These are phyloP conservation scores for Aspergillus bridgeri DNA, from an alignment of 495 filamentous ascomycete species.

Conservation along the genomic window DNA sequence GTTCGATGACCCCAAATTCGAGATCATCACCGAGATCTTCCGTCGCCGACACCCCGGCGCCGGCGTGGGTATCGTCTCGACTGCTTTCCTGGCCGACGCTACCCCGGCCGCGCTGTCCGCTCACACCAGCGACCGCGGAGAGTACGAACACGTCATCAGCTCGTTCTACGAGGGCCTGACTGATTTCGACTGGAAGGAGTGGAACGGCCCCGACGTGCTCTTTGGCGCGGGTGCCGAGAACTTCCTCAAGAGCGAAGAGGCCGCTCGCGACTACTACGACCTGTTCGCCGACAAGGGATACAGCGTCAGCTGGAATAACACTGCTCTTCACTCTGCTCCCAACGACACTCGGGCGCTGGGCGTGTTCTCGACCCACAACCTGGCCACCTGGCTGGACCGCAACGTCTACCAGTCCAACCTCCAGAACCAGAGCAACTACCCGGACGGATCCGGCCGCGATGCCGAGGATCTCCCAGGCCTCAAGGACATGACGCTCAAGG, in stretches of 20 bases:
- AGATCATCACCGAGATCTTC: constrained; percentile 71
- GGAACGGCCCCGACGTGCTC: constrained; percentile 64
- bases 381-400: constrained; percentile 70
- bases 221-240: constrained; percentile 73
- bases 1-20: constrained; percentile 74
- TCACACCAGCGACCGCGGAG: constrained; percentile 59
- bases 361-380: constrained; percentile 62
- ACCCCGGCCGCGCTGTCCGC: constrained; percentile 66
- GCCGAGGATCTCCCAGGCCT: constrained; percentile 68
- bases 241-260: constrained; percentile 46
- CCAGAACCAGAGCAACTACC: constrained; percentile 54
- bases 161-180: constrained; percentile 53
- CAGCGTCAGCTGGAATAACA: constrained; percentile 63
- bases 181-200: constrained; percentile 66
- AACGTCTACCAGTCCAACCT: constrained; percentile 67
- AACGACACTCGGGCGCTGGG: constrained; percentile 59
- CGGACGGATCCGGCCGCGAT: constrained; percentile 52
- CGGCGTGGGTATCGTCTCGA: constrained; percentile 57
- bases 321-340: constrained; percentile 48
- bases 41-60: constrained; percentile 53
- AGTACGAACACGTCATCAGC: constrained; percentile 63
- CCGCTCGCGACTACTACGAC: constrained; percentile 61
- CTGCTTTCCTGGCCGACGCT: constrained; percentile 68
- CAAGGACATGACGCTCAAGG: constrained; percentile 79
- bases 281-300: constrained; percentile 65